Evolutionary conservation across 2,329 filamentous ascomycete genomes (phyloP).

Genomic region (Diplodia intermedia): DNA sequence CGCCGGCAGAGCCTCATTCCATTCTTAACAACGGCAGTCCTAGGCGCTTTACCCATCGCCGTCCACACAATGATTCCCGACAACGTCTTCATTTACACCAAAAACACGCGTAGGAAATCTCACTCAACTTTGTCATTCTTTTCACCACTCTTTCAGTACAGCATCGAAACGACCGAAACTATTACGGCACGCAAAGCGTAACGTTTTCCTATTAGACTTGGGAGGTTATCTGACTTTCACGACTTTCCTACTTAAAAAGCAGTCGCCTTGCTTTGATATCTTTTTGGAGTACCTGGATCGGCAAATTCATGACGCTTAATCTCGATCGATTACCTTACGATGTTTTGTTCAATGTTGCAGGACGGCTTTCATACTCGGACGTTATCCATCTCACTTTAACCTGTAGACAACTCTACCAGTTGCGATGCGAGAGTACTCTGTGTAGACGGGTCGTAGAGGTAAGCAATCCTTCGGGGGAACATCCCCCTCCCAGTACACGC

Average conservation of each 20-base stretch:
- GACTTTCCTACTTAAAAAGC: neutral
- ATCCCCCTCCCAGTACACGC: neutral
- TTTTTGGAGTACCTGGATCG: neutral
- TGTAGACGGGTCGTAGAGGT: conserved; percentile 67
- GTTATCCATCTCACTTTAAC: conserved; percentile 61
- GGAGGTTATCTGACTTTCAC: conserved; percentile 1
- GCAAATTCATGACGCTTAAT: conserved; percentile 38
- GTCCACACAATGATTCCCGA: conserved; percentile 3
- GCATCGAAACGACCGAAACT: neutral
- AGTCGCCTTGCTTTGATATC: neutral
- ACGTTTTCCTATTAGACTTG: neutral
- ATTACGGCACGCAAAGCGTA: neutral
- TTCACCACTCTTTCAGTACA: neutral
- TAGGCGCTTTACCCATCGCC: neutral
- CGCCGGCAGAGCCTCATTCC: neutral
- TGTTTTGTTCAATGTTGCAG: conserved; percentile 66
- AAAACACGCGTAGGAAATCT: conserved; percentile 23
- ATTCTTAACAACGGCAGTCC: neutral
- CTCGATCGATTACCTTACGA: conserved; percentile 66
- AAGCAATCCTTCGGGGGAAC: conserved; percentile 35
- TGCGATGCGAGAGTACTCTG: conserved; percentile 63
- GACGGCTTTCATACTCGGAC: conserved; percentile 32
- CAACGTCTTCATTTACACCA: conserved; percentile 15
- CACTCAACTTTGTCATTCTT: conserved; percentile 8
- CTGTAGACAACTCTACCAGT: conserved; percentile 58